Evolutionary conservation across 495 filamentous ascomycete genomes (phyloP), one percentile per base, ranked within the genome.

Genomic region (Penicillium antarcticum): DNA sequence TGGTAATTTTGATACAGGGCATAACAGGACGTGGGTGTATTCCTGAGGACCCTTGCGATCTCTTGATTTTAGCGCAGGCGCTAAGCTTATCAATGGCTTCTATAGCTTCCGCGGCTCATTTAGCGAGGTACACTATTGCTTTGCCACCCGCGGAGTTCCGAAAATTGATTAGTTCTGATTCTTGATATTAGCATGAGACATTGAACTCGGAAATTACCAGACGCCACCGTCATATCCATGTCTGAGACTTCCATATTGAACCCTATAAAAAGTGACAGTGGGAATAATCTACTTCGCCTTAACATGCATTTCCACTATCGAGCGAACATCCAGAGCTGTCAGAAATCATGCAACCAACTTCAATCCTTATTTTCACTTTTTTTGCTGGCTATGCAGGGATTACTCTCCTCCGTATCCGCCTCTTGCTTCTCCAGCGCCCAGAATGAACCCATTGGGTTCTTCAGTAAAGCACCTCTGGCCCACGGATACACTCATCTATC

Each of bases 401-500:
- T 23, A 23, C 2, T 48, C 36, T 38, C 45, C 24, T 38, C 32
- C 17, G 45, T 48, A 29, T 48, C 45, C 10, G 45, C 45, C 45
- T 48, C 45, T 23, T 48, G 45, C 45, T 48, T 48, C 33, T 13
- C 45, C 16, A 48, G 33, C 45, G 45, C 45, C 31, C 45, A 48
- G 32, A 48, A 48, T 48, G 45, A 35, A 48, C 36, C 32, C 33
- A 37, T 48, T 38, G 45, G 45, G 24, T 48, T 48, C 45, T 48
- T 48, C 45, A 48, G 45, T 38, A 48, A 48, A 38, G 45, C 45
- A 38, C 45, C 45, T 24, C 45, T 48, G 34, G 45, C 45, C 34
- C 34, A 48, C 24, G 45, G 45, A 38, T 38, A 36, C 32, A 48
- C 45, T 38, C 45, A 48, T 35, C 17, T 48, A 24, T 48, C 45